These are phyloP conservation scores for Cephalotrichum gorgonifer DNA, from an alignment of 2,329 filamentous ascomycete species.

Conservation along the genomic window DNA sequence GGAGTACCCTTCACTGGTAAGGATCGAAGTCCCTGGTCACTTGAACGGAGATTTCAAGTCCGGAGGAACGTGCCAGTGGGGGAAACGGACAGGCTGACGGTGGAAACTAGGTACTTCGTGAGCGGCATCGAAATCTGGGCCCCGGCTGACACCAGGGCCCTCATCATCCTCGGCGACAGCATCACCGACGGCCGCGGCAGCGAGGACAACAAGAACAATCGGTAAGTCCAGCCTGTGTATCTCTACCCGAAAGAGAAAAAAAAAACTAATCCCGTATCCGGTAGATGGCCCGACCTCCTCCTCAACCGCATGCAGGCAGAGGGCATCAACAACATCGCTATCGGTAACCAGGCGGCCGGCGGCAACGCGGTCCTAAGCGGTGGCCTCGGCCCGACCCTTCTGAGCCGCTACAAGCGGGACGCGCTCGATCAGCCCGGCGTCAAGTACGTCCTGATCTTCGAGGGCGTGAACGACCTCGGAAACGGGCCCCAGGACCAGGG, in stretches of 20 bases:
- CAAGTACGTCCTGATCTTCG: conserved; percentile 53
- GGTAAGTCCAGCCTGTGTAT: conserved; percentile 17
- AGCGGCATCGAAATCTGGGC: conserved; percentile 48
- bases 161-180: conserved; percentile 52
- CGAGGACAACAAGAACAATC: conserved; percentile 48
- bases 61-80: neutral
- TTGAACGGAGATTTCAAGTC: neutral
- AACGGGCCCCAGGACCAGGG: conserved; percentile 28
- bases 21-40: no score
- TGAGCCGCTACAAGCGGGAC: conserved; percentile 54
- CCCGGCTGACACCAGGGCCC: conserved; percentile 27
- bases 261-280: neutral
- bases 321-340: conserved; percentile 35
- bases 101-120: conserved; percentile 55
- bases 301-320: conserved; percentile 38
- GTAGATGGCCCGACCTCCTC: conserved; percentile 47
- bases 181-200: conserved; percentile 60
- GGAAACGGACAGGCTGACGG: conserved; percentile 6
- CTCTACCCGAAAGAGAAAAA: neutral
- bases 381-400: conserved; percentile 50
- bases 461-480: conserved; percentile 62
- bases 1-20: conserved; percentile 28
- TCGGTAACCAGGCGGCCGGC: conserved; percentile 57
- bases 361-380: conserved; percentile 56
- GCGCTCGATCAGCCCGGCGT: conserved; percentile 47